These are phyloP conservation scores for Xerocomus amazonicus DNA, from an alignment of 1,284 basidiomycete species.

Conservation along the genomic window DNA sequence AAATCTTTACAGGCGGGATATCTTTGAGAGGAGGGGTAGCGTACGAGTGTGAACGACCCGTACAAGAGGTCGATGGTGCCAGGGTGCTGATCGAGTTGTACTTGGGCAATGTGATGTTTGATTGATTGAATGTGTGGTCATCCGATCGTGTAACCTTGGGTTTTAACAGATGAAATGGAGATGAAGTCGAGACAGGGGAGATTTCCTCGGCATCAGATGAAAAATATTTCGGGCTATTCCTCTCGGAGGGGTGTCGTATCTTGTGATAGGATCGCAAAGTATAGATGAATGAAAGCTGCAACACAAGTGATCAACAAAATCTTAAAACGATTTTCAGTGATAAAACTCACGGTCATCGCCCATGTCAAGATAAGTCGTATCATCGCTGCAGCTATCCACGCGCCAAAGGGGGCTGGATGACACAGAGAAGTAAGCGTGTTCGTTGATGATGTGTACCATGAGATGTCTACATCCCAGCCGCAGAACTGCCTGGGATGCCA, in stretches of 20 bases:
- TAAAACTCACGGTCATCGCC: slow-evolving; percentile 44
- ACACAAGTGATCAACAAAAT: slow-evolving; percentile 7
- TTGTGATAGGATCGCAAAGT: slow-evolving; percentile 20
- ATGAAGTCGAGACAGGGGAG: slow-evolving; percentile 19
- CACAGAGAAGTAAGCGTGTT: slow-evolving; percentile 29
- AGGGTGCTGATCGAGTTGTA: slow-evolving; percentile 30
- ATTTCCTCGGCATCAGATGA: slow-evolving; percentile 23
- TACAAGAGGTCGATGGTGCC: slow-evolving; percentile 25
- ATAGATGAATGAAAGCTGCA: slow-evolving; percentile 38
- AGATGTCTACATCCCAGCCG: slow-evolving; percentile 57
- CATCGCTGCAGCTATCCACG: slow-evolving; percentile 51
- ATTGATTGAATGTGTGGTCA: slow-evolving; percentile 22
- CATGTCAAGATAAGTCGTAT: slow-evolving; percentile 51
- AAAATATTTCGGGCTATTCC: slow-evolving; percentile 13
- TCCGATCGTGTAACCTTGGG: slow-evolving; percentile 14
- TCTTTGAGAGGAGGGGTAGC: slow-evolving; percentile 13
- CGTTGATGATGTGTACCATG: slow-evolving; percentile 47
- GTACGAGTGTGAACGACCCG: slow-evolving; percentile 23
- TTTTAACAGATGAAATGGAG: slow-evolving; percentile 13
- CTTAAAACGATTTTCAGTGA: background rate
- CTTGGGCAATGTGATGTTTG: slow-evolving; percentile 24
- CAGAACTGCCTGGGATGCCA: slow-evolving; percentile 48
- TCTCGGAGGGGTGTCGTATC: slow-evolving; percentile 16
- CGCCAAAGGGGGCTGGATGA: slow-evolving; percentile 40
- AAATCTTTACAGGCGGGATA: slow-evolving; percentile 16